Evolutionary conservation across 345 rosid genomes (phyloP).

Genomic region (Salix purpurea): DNA sequence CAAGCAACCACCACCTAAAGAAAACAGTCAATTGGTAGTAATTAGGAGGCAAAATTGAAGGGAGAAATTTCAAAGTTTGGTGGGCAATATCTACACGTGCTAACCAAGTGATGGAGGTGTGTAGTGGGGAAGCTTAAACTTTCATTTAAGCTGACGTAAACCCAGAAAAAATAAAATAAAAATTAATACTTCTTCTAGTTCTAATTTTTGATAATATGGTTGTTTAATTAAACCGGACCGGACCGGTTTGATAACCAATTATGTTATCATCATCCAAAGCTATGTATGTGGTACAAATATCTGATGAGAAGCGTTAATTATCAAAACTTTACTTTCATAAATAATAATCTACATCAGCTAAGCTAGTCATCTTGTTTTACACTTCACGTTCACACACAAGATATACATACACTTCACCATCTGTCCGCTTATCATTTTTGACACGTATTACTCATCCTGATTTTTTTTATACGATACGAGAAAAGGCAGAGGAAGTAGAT

Average conservation of each 20-base stretch:
- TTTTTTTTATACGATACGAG: too few relatives aligned
- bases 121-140: background rate
- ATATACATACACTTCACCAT: too few relatives aligned
- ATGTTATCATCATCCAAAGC: too few relatives aligned
- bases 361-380: background rate
- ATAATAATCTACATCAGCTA: background rate
- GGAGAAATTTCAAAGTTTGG: background rate
- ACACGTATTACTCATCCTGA: background rate
- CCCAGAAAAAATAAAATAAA: too few relatives aligned
- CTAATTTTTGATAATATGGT: too few relatives aligned
- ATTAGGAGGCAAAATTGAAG: slow-evolving; percentile 11
- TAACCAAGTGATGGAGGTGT: background rate
- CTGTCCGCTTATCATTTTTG: too few relatives aligned
- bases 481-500: background rate
- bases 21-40: background rate
- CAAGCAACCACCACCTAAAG: background rate
- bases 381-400: too few relatives aligned
- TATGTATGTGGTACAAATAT: too few relatives aligned
- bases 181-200: too few relatives aligned
- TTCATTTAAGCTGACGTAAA: background rate
- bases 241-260: too few relatives aligned
- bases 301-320: too few relatives aligned
- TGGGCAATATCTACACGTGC: background rate
- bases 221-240: too few relatives aligned
- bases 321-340: background rate